Conservation (phyloP, 805 yeast species). For the Wickerhamiella siamensis region DNA sequence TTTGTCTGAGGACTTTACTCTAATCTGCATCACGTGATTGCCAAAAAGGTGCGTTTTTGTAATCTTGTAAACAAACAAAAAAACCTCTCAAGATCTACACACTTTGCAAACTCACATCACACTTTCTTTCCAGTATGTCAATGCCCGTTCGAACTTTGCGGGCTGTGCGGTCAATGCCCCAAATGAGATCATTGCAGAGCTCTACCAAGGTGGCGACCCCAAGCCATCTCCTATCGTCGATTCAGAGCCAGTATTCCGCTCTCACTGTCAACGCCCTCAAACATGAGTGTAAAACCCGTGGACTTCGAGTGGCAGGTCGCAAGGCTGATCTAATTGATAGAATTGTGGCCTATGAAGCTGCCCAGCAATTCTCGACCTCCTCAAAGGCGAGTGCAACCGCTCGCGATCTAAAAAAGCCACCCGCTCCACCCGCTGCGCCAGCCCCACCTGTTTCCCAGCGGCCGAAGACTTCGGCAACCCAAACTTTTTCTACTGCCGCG, state of each 20-base stretch:
- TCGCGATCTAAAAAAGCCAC: not conserved
- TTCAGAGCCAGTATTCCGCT: conserved; percentile 19
- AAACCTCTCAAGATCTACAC: not conserved
- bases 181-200: conserved; percentile 16
- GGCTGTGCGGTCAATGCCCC: conserved; percentile 17
- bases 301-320: conserved; percentile 46
- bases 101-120: too few relatives aligned
- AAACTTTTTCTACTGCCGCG: conserved; percentile 13
- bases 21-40: too few relatives aligned
- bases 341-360: conserved; percentile 16
- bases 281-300: conserved; percentile 44
- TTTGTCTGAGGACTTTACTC: too few relatives aligned
- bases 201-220: conserved; percentile 23
- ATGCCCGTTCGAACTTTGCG: conserved; percentile 15
- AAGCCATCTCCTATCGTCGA: conserved; percentile 19
- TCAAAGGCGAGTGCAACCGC: not conserved
- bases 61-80: not conserved
- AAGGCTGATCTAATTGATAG: conserved; percentile 41
- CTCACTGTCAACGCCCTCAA: conserved; percentile 44
- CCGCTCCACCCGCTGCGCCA: too few relatives aligned
- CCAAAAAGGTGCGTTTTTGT: not conserved
- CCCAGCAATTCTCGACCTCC: conserved; percentile 12
- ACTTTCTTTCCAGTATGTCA: not conserved
- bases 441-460: too few relatives aligned
- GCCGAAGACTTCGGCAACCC: conserved; percentile 3